Percentiles rank a stretch among this genome's conserved stretches.
Evolutionary conservation across 2,329 filamentous ascomycete genomes (phyloP).

Genomic region (Ophiostoma triangulosporum): DNA sequence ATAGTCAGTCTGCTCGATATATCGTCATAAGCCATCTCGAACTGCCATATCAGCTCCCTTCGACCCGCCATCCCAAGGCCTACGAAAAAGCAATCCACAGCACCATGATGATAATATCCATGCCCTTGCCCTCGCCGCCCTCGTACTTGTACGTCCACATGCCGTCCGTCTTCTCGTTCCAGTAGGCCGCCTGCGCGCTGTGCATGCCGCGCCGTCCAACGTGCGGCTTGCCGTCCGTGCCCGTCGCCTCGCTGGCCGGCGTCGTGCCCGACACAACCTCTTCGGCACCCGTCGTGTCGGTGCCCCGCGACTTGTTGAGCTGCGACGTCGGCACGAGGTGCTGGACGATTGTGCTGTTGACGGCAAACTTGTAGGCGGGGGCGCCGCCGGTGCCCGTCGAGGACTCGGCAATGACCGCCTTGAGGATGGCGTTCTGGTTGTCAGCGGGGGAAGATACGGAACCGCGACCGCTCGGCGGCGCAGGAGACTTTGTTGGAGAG

Average conservation of each 20-base stretch:
- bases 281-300: conserved; percentile 29
- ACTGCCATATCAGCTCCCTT: too few species aligned
- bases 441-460: too few species aligned
- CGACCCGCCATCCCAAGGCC: too few species aligned
- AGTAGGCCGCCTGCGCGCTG: conserved; percentile 71
- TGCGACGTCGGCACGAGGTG: conserved; percentile 61
- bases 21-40: too few species aligned
- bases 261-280: conserved; percentile 39
- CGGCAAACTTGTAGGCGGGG: conserved; percentile 74
- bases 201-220: conserved; percentile 84
- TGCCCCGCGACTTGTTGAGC: conserved; percentile 46
- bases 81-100: conserved; percentile 56
- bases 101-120: conserved; percentile 57
- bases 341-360: conserved; percentile 97
- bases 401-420: conserved; percentile 63
- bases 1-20: too few species aligned
- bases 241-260: conserved; percentile 33
- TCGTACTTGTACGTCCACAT: conserved; percentile 87
- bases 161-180: conserved; percentile 82
- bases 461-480: too few species aligned
- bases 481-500: not conserved
- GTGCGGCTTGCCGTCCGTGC: conserved; percentile 53
- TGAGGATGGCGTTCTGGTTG: conserved; percentile 58
- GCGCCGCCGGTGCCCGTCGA: conserved; percentile 37
- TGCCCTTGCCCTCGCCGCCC: conserved; percentile 49